Conservation (phyloP, 2,329 filamentous ascomycete species). For the Epicoccum sorghinum region DNA sequence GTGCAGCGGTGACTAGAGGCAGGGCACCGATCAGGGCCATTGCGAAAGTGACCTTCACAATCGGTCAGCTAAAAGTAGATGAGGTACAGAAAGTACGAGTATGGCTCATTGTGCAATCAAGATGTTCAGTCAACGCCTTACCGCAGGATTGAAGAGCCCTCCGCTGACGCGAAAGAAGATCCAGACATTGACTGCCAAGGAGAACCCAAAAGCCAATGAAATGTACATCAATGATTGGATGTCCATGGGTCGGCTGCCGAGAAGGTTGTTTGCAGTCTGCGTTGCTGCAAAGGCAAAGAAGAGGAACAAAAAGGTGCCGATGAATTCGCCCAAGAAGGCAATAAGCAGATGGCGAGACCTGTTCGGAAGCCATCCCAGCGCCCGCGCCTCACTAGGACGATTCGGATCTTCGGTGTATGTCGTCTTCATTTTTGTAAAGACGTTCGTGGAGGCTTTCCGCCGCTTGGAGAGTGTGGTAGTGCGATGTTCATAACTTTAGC, state of each 20-base stretch:
- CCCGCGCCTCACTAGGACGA: constrained; percentile 46
- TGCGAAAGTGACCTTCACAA: constrained; percentile 54
- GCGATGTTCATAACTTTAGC: constrained; percentile 47
- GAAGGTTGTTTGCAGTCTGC: constrained; percentile 46
- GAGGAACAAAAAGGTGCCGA: constrained; percentile 49
- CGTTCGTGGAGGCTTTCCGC: constrained; percentile 45
- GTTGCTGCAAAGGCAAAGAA: constrained; percentile 50
- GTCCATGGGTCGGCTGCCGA: constrained; percentile 30
- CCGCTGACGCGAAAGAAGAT: constrained; percentile 49
- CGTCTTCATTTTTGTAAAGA: constrained; percentile 48
- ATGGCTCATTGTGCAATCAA: constrained; percentile 3
- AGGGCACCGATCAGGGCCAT: constrained; percentile 56
- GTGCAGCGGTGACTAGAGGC: constrained; percentile 50
- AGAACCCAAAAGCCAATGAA: constrained; percentile 46
- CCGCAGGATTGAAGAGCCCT: constrained; percentile 49
- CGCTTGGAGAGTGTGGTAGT: constrained; percentile 26
- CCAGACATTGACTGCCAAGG: constrained; percentile 49
- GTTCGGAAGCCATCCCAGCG: constrained; percentile 54
- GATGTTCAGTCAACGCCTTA: constrained; percentile 44
- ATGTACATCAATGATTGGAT: constrained; percentile 43
- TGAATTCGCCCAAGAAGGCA: constrained; percentile 52
- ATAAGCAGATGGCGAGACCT: constrained; percentile 51
- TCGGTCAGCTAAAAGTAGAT: background rate
- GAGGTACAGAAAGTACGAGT: too few relatives aligned
- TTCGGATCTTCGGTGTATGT: constrained; percentile 41